Percentiles rank a stretch among this genome's conserved stretches.
These are phyloP conservation scores for Phytophthora ramorum DNA, from an alignment of 352 stramenopile genomes.

Conservation along the genomic window DNA sequence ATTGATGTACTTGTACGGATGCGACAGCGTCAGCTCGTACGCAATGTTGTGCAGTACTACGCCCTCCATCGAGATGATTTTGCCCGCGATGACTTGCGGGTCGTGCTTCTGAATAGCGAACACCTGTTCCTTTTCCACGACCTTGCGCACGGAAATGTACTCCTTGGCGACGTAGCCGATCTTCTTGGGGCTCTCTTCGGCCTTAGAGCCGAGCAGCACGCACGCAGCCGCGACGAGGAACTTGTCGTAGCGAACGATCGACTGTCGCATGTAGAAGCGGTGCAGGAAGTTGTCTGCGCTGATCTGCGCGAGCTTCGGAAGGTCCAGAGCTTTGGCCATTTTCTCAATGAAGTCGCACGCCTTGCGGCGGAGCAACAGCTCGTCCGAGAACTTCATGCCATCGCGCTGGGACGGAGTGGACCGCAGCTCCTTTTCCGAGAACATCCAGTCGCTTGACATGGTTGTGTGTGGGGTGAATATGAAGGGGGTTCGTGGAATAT, in stretches of 20 bases:
- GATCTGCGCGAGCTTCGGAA: constrained; percentile 85
- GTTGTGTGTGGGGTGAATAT: constrained; percentile 16
- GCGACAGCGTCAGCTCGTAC: constrained; percentile 86
- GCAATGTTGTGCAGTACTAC: constrained; percentile 81
- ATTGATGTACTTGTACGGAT: constrained; percentile 90
- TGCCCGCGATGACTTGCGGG: constrained; percentile 63
- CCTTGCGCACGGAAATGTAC: constrained; percentile 76
- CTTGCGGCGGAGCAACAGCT: constrained; percentile 75
- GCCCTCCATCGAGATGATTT: constrained; percentile 88
- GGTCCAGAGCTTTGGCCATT: constrained; percentile 77
- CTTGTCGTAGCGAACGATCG: constrained; percentile 86
- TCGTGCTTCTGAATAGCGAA: constrained; percentile 85
- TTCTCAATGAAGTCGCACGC: constrained; percentile 89
- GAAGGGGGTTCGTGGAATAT: not conserved
- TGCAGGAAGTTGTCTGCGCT: constrained; percentile 90
- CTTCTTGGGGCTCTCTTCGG: constrained; percentile 86
- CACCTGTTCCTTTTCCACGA: constrained; percentile 77
- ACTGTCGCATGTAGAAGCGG: constrained; percentile 89
- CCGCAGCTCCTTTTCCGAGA: constrained; percentile 71
- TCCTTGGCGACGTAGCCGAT: constrained; percentile 76
- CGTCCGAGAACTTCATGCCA: constrained; percentile 79
- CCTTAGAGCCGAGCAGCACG: constrained; percentile 85
- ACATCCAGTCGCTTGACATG: constrained; percentile 78
- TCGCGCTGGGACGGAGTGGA: constrained; percentile 73
- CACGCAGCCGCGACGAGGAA: constrained; percentile 85